These are phyloP conservation scores for Rhodotorula sp. DNA, from an alignment of 1,284 basidiomycete genomes.

Conservation along the genomic window DNA sequence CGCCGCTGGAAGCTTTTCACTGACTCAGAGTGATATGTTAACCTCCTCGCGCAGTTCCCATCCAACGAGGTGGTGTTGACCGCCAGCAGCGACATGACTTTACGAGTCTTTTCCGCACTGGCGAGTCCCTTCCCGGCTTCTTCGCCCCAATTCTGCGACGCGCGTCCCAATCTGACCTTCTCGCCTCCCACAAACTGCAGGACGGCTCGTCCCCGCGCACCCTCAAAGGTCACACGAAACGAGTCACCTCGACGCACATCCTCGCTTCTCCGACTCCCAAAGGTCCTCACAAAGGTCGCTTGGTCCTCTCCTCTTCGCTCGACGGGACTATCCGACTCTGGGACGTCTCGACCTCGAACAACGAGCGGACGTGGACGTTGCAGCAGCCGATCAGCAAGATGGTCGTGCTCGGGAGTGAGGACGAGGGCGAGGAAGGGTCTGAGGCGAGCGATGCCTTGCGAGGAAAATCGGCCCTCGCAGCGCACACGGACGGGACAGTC, in stretches of 20 bases:
- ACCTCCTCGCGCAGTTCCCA: constrained; percentile 26
- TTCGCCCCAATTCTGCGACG: constrained; percentile 53
- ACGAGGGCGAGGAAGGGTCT: not conserved
- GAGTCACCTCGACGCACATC: constrained; percentile 44
- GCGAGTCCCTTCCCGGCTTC: constrained; percentile 34
- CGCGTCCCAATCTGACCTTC: constrained; percentile 52
- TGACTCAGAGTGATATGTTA: constrained; percentile 39
- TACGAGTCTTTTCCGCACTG: constrained; percentile 50
- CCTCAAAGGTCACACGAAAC: constrained; percentile 49
- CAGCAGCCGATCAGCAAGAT: constrained; percentile 20
- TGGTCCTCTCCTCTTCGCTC: constrained; percentile 50
- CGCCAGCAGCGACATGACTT: constrained; percentile 50
- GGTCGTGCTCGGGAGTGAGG: not conserved
- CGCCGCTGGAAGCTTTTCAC: constrained; percentile 21
- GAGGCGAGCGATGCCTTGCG: not conserved
- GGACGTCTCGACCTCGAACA: constrained; percentile 21
- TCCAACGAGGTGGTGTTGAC: constrained; percentile 51
- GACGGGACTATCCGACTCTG: constrained; percentile 52
- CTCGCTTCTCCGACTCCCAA: constrained; percentile 17
- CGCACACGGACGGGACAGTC: constrained; percentile 23
- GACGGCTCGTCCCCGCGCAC: constrained; percentile 56
- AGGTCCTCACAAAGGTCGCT: constrained; percentile 32
- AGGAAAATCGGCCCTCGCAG: constrained; percentile 15
- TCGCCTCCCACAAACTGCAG: constrained; percentile 51
- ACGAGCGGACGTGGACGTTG: constrained; percentile 21